A percentile compares a stretch with the other conserved stretches of the same genome.
These are phyloP conservation scores for Plasmodium cynomolgi DNA, from an alignment of 169 alveolate genomes.

Conservation along the genomic window DNA sequence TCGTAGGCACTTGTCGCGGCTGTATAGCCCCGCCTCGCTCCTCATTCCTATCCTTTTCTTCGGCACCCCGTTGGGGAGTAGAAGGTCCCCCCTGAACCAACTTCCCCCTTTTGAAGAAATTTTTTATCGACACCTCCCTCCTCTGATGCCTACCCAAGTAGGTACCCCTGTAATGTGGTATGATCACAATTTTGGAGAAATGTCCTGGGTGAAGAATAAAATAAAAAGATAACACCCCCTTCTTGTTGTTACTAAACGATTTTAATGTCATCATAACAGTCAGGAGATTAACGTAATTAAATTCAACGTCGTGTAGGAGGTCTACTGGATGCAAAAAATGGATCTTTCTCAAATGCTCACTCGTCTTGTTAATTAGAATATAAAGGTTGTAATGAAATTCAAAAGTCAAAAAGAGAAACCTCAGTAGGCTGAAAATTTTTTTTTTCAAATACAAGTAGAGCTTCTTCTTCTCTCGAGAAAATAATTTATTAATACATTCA, in stretches of 20 bases:
- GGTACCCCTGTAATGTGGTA: constrained; percentile 13
- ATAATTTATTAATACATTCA: constrained; percentile 49
- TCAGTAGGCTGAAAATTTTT: constrained; percentile 22
- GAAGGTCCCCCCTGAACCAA: neutral
- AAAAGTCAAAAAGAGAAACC: constrained; percentile 46
- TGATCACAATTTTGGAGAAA: constrained; percentile 37
- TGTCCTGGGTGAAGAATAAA: constrained; percentile 33
- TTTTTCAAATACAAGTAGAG: constrained; percentile 37
- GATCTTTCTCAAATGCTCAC: constrained; percentile 28
- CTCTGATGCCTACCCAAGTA: neutral
- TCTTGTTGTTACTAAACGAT: neutral
- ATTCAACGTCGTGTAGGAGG: neutral
- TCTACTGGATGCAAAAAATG: constrained; percentile 28
- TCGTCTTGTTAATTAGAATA: constrained; percentile 39
- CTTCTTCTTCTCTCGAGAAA: constrained; percentile 40
- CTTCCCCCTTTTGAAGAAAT: constrained; percentile 16
- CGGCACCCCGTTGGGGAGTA: neutral
- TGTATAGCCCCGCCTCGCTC: neutral
- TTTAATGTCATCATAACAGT: constrained; percentile 25
- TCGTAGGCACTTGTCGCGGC: neutral
- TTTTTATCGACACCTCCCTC: neutral
- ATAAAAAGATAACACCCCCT: constrained; percentile 29
- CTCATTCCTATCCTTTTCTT: neutral
- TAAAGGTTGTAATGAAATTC: constrained; percentile 56
- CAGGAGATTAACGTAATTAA: constrained; percentile 25